Conservation (phyloP, 331 rosid genomes). For the Quercus lobata region DNA sequence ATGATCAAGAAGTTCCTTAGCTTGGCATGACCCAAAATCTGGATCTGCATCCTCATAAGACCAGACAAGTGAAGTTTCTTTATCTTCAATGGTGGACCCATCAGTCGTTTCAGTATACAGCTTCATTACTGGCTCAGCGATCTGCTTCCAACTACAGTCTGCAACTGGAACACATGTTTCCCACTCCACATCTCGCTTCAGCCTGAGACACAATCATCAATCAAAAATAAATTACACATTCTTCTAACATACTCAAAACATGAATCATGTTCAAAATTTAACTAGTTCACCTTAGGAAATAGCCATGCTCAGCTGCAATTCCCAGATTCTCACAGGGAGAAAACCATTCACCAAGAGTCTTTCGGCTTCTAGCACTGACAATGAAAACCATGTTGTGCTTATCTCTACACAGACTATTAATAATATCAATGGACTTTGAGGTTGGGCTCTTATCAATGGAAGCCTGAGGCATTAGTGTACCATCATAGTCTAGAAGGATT, state of each 20-base stretch:
- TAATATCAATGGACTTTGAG: slow-evolving; percentile 34
- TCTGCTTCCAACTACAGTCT: slow-evolving; percentile 67
- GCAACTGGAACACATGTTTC: slow-evolving; percentile 46
- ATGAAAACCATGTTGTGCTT: slow-evolving; percentile 55
- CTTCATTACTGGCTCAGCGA: slow-evolving; percentile 72
- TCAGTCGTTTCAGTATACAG: slow-evolving; percentile 81
- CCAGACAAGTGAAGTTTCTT: slow-evolving; percentile 68
- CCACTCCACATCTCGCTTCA: slow-evolving; percentile 53
- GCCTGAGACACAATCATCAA: slow-evolving; percentile 34
- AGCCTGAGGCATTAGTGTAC: slow-evolving; percentile 67
- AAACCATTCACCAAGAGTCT: slow-evolving; percentile 57
- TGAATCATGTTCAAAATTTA: neutral
- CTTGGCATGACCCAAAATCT: slow-evolving; percentile 76
- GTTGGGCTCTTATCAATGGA: slow-evolving; percentile 70
- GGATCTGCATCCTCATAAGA: slow-evolving; percentile 77
- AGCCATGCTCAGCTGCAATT: slow-evolving; percentile 76
- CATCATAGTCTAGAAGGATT: slow-evolving; percentile 72
- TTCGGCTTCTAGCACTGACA: slow-evolving; percentile 64
- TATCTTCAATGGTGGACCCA: slow-evolving; percentile 75
- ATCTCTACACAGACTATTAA: slow-evolving; percentile 53
- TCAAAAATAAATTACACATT: neutral
- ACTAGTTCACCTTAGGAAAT: slow-evolving; percentile 50
- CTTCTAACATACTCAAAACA: neutral
- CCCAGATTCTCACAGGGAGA: slow-evolving; percentile 64
- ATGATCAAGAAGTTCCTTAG: slow-evolving; percentile 80